Conservation (phyloP, 176 grass and related monocot genomes). For the Triticum timopheevii region DNA sequence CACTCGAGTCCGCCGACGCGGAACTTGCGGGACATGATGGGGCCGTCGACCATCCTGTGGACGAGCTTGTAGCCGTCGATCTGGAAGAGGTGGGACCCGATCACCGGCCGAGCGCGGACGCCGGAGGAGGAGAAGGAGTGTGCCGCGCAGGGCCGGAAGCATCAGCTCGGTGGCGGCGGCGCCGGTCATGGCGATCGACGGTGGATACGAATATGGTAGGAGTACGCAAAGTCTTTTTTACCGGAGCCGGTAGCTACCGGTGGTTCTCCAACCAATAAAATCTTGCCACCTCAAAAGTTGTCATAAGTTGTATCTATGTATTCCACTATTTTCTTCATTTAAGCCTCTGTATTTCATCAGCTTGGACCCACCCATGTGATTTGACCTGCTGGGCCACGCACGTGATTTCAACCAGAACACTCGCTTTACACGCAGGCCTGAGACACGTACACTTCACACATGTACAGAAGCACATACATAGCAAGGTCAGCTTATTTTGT, state of each 20-base stretch:
- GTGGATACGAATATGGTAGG: too few species aligned
- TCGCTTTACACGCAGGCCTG: too few species aligned
- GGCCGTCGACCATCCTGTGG: background rate
- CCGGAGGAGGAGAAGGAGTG: background rate
- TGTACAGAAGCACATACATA: too few species aligned
- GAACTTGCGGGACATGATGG: background rate
- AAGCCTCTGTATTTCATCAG: too few species aligned
- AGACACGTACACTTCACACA: too few species aligned
- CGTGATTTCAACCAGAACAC: too few species aligned
- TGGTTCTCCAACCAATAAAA: too few species aligned
- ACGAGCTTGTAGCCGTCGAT: background rate
- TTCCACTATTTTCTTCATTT: background rate
- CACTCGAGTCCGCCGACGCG: background rate
- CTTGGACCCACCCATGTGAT: background rate
- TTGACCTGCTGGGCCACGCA: constrained; percentile 46
- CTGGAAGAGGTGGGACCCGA: background rate
- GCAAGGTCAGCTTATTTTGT: too few species aligned
- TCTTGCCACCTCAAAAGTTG: too few species aligned
- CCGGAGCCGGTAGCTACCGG: too few species aligned
- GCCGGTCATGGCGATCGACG: background rate
- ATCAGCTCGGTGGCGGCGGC: background rate
- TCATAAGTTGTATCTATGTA: too few species aligned
- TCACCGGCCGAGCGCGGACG: background rate
- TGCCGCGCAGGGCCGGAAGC: background rate
- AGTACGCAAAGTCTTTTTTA: too few species aligned